Percentiles rank a stretch among this genome's conserved stretches.
phyloP scores from a whole-genome alignment of 2,329 filamentous ascomycete genomes.

The Trichoderma sp. region DNA sequence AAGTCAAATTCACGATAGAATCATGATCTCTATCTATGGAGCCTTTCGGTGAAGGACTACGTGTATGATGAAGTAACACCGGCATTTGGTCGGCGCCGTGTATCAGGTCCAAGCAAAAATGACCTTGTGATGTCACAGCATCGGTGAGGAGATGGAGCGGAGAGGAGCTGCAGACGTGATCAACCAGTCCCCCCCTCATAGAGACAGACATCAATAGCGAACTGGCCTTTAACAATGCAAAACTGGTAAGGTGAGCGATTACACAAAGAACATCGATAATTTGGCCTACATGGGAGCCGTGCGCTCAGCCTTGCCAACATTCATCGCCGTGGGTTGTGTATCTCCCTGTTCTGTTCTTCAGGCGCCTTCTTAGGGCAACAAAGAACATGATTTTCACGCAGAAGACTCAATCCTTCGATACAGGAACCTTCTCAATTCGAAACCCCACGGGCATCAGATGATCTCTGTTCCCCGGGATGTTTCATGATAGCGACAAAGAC shows the following conservation, averaged over 20 bases:
- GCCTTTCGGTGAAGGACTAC: too few relatives aligned
- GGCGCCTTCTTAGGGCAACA: neutral
- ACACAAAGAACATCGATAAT: conserved; percentile 38
- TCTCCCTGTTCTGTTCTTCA: neutral
- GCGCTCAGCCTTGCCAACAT: neutral
- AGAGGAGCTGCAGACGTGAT: conserved; percentile 48
- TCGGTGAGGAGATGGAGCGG: conserved; percentile 47
- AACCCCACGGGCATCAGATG: conserved; percentile 33
- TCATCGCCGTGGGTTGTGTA: neutral
- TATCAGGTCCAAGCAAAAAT: conserved; percentile 42
- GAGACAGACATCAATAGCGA: conserved; percentile 58
- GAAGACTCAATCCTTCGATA: conserved; percentile 38
- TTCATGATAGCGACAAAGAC: conserved; percentile 41
- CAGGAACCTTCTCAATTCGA: conserved; percentile 32
- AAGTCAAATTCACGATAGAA: neutral
- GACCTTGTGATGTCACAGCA: conserved; percentile 47
- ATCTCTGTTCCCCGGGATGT: conserved; percentile 45
- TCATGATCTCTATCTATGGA: neutral
- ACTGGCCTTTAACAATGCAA: conserved; percentile 57
- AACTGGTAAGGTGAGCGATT: neutral
- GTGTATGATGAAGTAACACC: neutral
- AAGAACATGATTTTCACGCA: conserved; percentile 38
- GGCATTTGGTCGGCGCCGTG: neutral
- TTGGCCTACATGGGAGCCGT: conserved; percentile 49
- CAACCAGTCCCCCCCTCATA: conserved; percentile 59